phyloP scores from a whole-genome alignment of 768 basidiomycete genomes.

The Exidia glandulosa region DNA sequence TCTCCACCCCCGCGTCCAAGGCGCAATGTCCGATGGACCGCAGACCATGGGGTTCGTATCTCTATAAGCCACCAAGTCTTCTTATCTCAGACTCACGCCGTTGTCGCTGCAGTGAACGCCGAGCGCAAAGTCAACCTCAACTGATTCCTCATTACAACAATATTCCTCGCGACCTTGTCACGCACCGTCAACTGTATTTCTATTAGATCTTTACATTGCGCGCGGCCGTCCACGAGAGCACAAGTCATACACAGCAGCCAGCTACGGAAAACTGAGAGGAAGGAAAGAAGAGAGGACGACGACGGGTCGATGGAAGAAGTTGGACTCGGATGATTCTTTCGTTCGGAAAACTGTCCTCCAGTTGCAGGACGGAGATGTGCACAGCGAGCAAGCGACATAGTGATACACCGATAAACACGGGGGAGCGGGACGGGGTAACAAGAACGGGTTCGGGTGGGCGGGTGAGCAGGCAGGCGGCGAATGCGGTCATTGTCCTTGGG shows the following conservation, averaged over 20 bases:
- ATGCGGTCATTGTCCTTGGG: background rate
- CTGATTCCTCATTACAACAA: no score
- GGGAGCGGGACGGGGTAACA: no score
- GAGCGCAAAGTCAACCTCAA: background rate
- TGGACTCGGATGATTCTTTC: no score
- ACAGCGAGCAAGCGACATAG: no score
- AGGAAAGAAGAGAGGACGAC: background rate
- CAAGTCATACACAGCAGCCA: background rate
- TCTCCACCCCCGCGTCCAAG: constrained; percentile 79
- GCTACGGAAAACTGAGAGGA: background rate
- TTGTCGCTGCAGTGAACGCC: background rate
- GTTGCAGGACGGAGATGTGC: no score
- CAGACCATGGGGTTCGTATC: constrained; percentile 69
- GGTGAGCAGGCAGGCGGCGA: background rate
- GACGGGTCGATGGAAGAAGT: background rate
- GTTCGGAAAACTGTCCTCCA: no score
- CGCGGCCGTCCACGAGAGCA: background rate
- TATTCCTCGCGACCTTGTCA: background rate
- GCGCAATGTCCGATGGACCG: constrained; percentile 99
- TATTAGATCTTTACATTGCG: background rate
- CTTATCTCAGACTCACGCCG: background rate
- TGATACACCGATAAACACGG: no score
- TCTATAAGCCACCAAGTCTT: background rate
- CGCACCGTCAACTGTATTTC: background rate
- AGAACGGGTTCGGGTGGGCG: no score